Evolutionary conservation across 345 rosid genomes (phyloP).

Genomic region (Citropsis articulata): DNA sequence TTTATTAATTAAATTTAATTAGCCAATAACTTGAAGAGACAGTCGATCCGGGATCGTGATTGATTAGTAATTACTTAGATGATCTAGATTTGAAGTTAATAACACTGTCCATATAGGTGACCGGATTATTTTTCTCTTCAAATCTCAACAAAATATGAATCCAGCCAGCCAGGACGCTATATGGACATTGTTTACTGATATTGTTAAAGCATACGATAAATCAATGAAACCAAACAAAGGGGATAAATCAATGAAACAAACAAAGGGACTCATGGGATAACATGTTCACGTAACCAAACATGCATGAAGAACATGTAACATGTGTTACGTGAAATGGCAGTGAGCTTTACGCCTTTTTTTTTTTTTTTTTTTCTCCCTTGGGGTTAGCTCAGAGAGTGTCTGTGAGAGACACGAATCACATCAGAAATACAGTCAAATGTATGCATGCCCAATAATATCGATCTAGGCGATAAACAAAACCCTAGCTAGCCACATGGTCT

Average conservation of each 20-base stretch:
- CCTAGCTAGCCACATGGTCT: constrained; percentile 21
- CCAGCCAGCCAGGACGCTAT: not conserved
- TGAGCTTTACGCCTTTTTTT: not conserved
- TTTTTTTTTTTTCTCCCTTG: too few species aligned
- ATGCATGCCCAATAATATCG: constrained; percentile 3
- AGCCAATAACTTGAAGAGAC: not conserved
- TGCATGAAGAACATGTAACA: constrained; percentile 2
- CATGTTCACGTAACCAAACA: constrained; percentile 8
- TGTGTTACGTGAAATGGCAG: not conserved
- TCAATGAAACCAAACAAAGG: not conserved
- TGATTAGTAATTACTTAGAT: too few species aligned
- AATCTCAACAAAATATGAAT: not conserved
- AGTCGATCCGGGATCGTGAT: constrained; percentile 5
- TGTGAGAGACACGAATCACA: too few species aligned
- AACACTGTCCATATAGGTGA: too few species aligned
- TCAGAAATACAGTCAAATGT: constrained; percentile 30
- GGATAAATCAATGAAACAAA: not conserved
- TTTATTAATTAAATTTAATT: not conserved
- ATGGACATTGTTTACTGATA: not conserved
- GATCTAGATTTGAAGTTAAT: too few species aligned
- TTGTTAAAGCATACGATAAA: not conserved
- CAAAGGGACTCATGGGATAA: not conserved
- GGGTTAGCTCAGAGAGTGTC: not conserved
- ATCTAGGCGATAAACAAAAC: constrained; percentile 2
- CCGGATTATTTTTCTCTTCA: not conserved